Base-by-base conservation (phyloP, 371 early-diverging fungal genomes). In the Dinochytrium kinnereticum region DNA sequence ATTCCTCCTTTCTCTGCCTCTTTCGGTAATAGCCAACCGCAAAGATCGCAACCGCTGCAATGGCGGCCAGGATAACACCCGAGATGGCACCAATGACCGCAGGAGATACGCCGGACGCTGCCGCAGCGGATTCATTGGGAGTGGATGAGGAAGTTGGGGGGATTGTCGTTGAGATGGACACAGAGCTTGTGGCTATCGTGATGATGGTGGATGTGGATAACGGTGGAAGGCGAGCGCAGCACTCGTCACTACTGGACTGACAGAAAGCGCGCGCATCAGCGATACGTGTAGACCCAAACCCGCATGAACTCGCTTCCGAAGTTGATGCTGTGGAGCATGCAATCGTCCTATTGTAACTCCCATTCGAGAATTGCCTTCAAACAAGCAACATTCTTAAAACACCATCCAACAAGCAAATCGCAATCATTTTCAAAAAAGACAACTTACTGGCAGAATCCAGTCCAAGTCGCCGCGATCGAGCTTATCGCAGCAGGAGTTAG, bases 41-140 rank as follows among this genome's bases (percentile, higher is more conserved):
- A 2, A 44, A 3, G 3, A 66, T 24, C 13, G 30, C 44, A n/a
- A 15, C 40, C 10, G 44, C 44, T 39, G 28, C 44, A 26, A 66
- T 37, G n/a, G 49, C 44, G 66, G 26, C 44, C 2, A 66, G 66
- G 66, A 37, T 40, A 44, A 66, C 66, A 19, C 24, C 66, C n/a
- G 66, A 40, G 44, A 66, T 37, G 28, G 66, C 44, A 5, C 66
- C 66, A 3, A 28, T 19, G 17, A 44, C 28, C 24, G 66, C 66
- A 19, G 66, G 66, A 2, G 66, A 17, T 3, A 66, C 13, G 7
- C 7, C 30, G 64, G 64, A 15, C 64, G 44, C 34, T 17, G 28
- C 61, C 36, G 34, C 34, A 34, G 61, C 34, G n/a, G n/a, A n/a
- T n/a, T n/a, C n/a, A n/a, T n/a, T 61, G 3, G 3, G 31, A 2